These are phyloP conservation scores for Neonectria ditissima DNA, from an alignment of 2,329 filamentous ascomycete genomes.

Conservation along the genomic window DNA sequence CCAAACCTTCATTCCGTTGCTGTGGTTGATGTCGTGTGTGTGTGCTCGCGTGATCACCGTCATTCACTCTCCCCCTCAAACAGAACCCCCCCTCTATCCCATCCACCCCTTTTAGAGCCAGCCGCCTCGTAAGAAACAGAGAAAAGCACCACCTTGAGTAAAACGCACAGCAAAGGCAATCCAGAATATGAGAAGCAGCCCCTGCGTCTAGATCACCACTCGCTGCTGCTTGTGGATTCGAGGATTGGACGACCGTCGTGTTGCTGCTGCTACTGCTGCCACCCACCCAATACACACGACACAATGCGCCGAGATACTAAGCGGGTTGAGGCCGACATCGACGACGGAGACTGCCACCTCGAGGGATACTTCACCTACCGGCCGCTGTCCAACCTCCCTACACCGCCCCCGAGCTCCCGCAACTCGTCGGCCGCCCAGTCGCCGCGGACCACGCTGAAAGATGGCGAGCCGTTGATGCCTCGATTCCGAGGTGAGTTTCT, in stretches of 20 bases:
- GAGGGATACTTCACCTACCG: constrained; percentile 73
- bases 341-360: constrained; percentile 29
- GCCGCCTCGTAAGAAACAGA: constrained; percentile 26
- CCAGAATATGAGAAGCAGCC: constrained; percentile 42
- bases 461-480: constrained; percentile 57
- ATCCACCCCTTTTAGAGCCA: not conserved
- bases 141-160: constrained; percentile 3
- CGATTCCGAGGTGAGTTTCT: constrained; percentile 53
- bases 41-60: constrained; percentile 41
- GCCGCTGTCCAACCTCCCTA: constrained; percentile 75
- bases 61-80: constrained; percentile 20
- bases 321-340: constrained; percentile 31
- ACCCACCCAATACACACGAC: constrained; percentile 16
- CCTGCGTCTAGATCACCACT: constrained; percentile 29
- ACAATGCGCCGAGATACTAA: constrained; percentile 42
- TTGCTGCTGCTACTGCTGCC: constrained; percentile 8
- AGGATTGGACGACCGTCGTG: constrained; percentile 37
- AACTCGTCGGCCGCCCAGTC: constrained; percentile 58
- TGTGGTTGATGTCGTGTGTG: constrained; percentile 32
- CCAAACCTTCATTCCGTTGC: constrained; percentile 32
- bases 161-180: constrained; percentile 21
- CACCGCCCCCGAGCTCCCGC: constrained; percentile 69
- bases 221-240: constrained; percentile 29
- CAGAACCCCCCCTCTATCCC: not conserved
- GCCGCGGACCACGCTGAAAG: constrained; percentile 56